A percentile compares a stretch with the other conserved stretches of the same genome.
phyloP scores from a whole-genome alignment of 208 protist genomes.

The Trypanosoma mega region DNA sequence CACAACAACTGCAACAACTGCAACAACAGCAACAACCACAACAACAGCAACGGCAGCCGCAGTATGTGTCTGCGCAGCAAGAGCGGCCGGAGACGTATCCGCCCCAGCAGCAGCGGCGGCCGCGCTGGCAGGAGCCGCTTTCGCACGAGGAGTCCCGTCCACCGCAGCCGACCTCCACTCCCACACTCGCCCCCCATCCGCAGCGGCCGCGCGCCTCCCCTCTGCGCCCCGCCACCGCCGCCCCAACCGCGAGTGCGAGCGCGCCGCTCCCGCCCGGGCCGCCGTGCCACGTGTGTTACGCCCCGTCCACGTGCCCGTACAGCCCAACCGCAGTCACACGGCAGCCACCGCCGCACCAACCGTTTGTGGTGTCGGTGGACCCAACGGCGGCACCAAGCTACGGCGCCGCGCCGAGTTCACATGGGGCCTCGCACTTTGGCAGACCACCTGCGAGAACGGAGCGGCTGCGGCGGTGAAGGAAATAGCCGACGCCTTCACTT shows the following conservation, averaged over 20 bases:
- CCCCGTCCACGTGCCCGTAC: constrained; percentile 37
- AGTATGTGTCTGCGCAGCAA: background rate
- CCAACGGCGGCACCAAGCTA: constrained; percentile 27
- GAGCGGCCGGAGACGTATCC: background rate
- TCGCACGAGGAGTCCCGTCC: background rate
- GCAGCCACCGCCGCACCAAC: constrained; percentile 26
- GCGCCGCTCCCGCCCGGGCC: constrained; percentile 28
- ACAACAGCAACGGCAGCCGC: background rate
- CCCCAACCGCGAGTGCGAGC: too few relatives aligned
- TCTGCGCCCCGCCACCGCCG: too few relatives aligned
- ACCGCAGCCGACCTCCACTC: background rate
- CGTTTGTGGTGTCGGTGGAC: constrained; percentile 73
- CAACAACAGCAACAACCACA: background rate
- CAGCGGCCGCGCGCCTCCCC: too few relatives aligned
- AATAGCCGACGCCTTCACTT: too few relatives aligned
- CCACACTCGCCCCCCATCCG: background rate
- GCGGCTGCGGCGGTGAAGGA: constrained; percentile 5
- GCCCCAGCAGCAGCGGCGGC: background rate
- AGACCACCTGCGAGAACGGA: background rate
- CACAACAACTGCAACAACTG: background rate
- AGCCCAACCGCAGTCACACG: constrained; percentile 3
- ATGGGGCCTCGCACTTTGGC: background rate
- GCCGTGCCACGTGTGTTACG: constrained; percentile 77
- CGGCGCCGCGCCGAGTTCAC: constrained; percentile 15
- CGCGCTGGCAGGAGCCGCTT: background rate